Evolutionary conservation across 805 yeast genomes (phyloP).

Genomic region (Sugiyamaella valdiviana): DNA sequence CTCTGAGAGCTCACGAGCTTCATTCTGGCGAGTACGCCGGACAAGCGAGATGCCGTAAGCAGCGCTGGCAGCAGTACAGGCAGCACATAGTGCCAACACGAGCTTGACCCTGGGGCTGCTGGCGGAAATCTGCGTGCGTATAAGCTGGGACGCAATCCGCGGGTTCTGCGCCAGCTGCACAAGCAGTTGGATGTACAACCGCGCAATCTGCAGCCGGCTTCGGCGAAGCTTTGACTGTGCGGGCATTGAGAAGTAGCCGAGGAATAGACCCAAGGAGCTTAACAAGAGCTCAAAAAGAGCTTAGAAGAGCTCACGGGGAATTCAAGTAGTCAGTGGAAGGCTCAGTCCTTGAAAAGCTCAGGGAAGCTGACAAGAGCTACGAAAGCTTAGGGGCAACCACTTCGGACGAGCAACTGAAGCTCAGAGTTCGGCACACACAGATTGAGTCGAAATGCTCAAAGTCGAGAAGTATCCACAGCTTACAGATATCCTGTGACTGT

Average conservation of each 20-base stretch:
- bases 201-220: neutral
- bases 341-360: too few relatives aligned
- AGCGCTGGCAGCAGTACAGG: neutral
- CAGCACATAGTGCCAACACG: neutral
- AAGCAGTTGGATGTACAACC: neutral
- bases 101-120: neutral
- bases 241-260: too few relatives aligned
- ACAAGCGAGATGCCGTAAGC: conserved; percentile 1
- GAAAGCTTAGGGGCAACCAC: too few relatives aligned
- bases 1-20: conserved; percentile 1
- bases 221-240: neutral
- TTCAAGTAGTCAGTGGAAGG: too few relatives aligned
- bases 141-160: neutral
- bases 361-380: neutral
- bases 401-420: neutral
- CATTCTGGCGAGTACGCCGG: neutral
- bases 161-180: conserved; percentile 5
- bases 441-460: neutral
- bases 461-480: neutral
- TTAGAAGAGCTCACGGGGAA: too few relatives aligned
- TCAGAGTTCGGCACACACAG: neutral
- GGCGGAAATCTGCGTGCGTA: neutral
- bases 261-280: neutral
- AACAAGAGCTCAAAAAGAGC: too few relatives aligned
- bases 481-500: too few relatives aligned